Evolutionary conservation across 2,329 filamentous ascomycete species (phyloP).

Genomic region (Ceratocystis destructans): DNA sequence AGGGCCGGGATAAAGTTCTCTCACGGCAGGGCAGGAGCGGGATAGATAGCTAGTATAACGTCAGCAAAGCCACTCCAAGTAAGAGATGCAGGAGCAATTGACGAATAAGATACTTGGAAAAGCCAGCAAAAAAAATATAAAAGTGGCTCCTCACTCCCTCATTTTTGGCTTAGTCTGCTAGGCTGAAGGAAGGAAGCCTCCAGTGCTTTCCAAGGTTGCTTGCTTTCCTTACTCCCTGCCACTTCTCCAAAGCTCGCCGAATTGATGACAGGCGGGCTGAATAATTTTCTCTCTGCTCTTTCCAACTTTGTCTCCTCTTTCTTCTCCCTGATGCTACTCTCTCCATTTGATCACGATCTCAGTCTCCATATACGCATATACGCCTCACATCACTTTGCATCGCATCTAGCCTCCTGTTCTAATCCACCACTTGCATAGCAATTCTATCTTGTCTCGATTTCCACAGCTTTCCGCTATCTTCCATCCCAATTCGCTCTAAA

Average conservation of each 20-base stretch:
- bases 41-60: neutral
- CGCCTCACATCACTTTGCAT: neutral
- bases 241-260: neutral
- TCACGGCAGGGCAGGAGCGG: neutral
- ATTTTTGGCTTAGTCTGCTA: neutral
- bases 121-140: neutral
- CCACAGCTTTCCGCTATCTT: neutral
- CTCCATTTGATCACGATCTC: neutral
- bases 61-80: neutral
- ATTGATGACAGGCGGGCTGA: neutral
- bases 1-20: neutral
- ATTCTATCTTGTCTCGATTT: neutral
- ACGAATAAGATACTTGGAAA: neutral
- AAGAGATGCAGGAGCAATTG: neutral
- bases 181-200: conserved; percentile 1
- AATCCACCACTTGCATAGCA: neutral
- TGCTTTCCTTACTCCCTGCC: neutral
- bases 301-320: neutral
- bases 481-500: neutral
- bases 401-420: neutral
- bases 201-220: neutral
- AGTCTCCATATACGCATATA: too few species aligned
- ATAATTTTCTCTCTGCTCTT: neutral
- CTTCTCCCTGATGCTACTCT: neutral
- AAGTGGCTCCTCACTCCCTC: neutral